phyloP scores from a whole-genome alignment of 2,329 filamentous ascomycete species.

The Aspergillus sojae region DNA sequence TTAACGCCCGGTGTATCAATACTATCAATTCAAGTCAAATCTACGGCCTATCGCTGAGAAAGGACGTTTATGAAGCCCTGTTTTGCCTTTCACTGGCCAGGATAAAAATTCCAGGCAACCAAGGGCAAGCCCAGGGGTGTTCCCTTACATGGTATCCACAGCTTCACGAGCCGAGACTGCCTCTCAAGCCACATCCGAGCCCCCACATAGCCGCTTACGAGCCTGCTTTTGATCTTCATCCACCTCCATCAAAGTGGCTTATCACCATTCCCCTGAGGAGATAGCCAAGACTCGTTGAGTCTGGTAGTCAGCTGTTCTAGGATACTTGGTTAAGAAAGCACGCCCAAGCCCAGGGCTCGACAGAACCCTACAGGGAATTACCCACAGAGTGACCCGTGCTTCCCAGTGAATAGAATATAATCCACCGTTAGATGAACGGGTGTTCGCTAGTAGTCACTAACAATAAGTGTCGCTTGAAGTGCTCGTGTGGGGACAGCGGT shows the following conservation, averaged over 20 bases:
- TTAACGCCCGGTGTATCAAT: background rate
- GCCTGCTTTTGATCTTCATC: background rate
- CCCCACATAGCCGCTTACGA: background rate
- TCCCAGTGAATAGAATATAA: background rate
- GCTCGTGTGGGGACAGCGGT: background rate
- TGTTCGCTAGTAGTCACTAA: background rate
- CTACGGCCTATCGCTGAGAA: background rate
- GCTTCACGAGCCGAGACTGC: background rate
- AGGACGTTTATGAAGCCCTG: background rate
- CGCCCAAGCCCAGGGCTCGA: background rate
- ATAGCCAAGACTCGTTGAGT: background rate
- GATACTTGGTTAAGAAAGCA: background rate
- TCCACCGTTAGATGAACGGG: background rate
- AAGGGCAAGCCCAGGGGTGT: background rate
- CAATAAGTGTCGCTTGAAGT: background rate
- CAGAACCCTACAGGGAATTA: background rate
- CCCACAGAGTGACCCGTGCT: no score
- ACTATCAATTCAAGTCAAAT: background rate
- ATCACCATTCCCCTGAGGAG: background rate
- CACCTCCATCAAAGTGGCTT: background rate
- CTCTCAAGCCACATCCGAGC: background rate
- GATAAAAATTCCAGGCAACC: background rate
- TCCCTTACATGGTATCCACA: background rate
- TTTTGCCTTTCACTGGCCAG: background rate
- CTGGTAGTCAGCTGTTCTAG: background rate